These are phyloP conservation scores for Biscogniauxia sp. DNA, from an alignment of 2,329 filamentous ascomycete genomes.

Conservation along the genomic window DNA sequence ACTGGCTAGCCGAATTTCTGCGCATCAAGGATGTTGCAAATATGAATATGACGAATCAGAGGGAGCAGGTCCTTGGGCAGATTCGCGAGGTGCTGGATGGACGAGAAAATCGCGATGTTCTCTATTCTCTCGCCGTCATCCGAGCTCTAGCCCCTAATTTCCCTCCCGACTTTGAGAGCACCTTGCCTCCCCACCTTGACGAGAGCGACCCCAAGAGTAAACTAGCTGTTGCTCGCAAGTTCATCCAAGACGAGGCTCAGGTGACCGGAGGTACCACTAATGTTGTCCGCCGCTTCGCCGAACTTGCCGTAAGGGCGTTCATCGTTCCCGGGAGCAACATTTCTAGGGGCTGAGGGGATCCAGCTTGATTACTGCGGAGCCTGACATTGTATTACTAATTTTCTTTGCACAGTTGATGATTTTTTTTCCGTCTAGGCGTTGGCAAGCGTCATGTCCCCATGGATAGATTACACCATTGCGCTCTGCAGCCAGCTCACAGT, in stretches of 20 bases:
- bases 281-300: slow-evolving; percentile 67
- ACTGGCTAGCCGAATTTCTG: slow-evolving; percentile 69
- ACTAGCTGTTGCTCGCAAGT: slow-evolving; percentile 67
- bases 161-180: slow-evolving; percentile 55
- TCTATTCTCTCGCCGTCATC: slow-evolving; percentile 83
- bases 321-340: slow-evolving; percentile 53
- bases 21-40: slow-evolving; percentile 57
- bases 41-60: slow-evolving; percentile 48
- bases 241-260: slow-evolving; percentile 63
- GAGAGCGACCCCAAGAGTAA: slow-evolving; percentile 66
- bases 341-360: slow-evolving; percentile 17
- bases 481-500: neutral
- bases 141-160: slow-evolving; percentile 69
- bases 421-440: slow-evolving; percentile 11
- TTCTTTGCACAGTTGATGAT: slow-evolving; percentile 2
- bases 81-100: slow-evolving; percentile 73
- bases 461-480: neutral
- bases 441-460: slow-evolving; percentile 2
- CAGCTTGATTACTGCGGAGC: slow-evolving; percentile 2
- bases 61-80: slow-evolving; percentile 63
- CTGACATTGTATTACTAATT: slow-evolving; percentile 14
- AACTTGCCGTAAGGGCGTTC: slow-evolving; percentile 62
- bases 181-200: slow-evolving; percentile 58
- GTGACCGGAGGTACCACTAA: slow-evolving; percentile 70
- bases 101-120: slow-evolving; percentile 82